Conservation (phyloP, 1,284 basidiomycete genomes). For the Hymenochaete sp. region DNA sequence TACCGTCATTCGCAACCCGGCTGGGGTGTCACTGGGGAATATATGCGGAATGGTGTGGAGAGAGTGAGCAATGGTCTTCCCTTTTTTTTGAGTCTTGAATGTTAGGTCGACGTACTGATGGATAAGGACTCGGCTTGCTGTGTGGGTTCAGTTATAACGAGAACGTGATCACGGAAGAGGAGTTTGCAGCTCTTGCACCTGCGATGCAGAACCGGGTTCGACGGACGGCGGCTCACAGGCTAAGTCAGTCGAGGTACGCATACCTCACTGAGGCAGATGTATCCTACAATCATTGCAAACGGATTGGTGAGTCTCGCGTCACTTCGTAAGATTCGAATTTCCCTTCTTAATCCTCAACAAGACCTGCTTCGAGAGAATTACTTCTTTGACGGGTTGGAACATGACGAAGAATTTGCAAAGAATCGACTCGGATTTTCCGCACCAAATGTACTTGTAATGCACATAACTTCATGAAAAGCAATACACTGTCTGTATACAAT, state of each 20-base stretch:
- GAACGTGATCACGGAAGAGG: slow-evolving; percentile 53
- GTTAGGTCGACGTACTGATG: neutral
- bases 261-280: slow-evolving; percentile 37
- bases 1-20: slow-evolving; percentile 61
- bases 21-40: slow-evolving; percentile 65
- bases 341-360: neutral
- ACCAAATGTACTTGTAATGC: slow-evolving; percentile 53
- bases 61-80: slow-evolving; percentile 43
- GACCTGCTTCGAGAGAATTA: slow-evolving; percentile 69
- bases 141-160: slow-evolving; percentile 51
- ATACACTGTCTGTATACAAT: neutral
- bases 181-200: slow-evolving; percentile 49
- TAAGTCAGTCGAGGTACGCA: slow-evolving; percentile 35
- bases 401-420: slow-evolving; percentile 49
- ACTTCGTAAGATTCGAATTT: neutral
- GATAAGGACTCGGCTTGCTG: too few species aligned
- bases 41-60: slow-evolving; percentile 58
- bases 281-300: neutral
- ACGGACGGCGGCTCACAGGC: slow-evolving; percentile 42
- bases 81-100: neutral
- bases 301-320: neutral
- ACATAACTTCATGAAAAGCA: slow-evolving; percentile 12
- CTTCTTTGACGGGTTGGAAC: slow-evolving; percentile 57
- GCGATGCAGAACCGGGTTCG: slow-evolving; percentile 63
- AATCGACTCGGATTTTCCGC: slow-evolving; percentile 63